Percentiles rank a stretch among this genome's conserved stretches.
These are phyloP conservation scores for Labyrinthula sp. DNA, from an alignment of 352 stramenopile species.

Conservation along the genomic window DNA sequence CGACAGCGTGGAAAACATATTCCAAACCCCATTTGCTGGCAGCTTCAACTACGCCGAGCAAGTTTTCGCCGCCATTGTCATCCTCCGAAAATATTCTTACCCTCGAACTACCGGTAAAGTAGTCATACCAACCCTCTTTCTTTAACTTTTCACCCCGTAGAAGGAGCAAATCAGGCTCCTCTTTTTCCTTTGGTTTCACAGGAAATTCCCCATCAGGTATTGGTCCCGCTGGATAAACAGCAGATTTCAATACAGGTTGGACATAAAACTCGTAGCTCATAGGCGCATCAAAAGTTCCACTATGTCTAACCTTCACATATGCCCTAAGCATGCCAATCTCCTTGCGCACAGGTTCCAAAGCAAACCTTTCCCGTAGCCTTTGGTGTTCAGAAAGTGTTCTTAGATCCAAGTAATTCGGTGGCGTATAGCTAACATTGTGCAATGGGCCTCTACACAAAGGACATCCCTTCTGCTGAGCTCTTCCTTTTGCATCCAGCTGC, in stretches of 20 bases:
- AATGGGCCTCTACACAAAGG: slow-evolving; percentile 16
- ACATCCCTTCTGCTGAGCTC: slow-evolving; percentile 6
- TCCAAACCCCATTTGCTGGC: too few species aligned
- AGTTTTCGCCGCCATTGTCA: too few species aligned
- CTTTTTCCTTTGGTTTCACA: not conserved
- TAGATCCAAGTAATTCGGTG: too few species aligned
- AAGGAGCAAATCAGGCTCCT: slow-evolving; percentile 7
- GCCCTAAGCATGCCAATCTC: slow-evolving; percentile 16
- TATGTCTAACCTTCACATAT: slow-evolving; percentile 21
- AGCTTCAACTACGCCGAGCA: too few species aligned
- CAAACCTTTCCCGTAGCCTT: slow-evolving; percentile 28
- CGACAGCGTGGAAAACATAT: too few species aligned
- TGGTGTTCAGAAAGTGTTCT: too few species aligned
- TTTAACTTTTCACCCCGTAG: too few species aligned
- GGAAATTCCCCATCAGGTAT: slow-evolving; percentile 17
- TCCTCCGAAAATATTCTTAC: too few species aligned
- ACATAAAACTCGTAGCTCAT: slow-evolving; percentile 24
- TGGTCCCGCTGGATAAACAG: too few species aligned
- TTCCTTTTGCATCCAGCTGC: slow-evolving; percentile 10
- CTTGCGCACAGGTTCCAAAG: slow-evolving; percentile 14
- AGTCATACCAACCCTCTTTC: too few species aligned
- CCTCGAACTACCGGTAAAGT: too few species aligned
- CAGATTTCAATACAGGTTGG: slow-evolving; percentile 6
- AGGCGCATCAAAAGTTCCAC: slow-evolving; percentile 15
- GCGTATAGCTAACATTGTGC: slow-evolving; percentile 7